These are phyloP conservation scores for Kazachstania bromeliacearum DNA, from an alignment of 805 yeast genomes.

Conservation along the genomic window DNA sequence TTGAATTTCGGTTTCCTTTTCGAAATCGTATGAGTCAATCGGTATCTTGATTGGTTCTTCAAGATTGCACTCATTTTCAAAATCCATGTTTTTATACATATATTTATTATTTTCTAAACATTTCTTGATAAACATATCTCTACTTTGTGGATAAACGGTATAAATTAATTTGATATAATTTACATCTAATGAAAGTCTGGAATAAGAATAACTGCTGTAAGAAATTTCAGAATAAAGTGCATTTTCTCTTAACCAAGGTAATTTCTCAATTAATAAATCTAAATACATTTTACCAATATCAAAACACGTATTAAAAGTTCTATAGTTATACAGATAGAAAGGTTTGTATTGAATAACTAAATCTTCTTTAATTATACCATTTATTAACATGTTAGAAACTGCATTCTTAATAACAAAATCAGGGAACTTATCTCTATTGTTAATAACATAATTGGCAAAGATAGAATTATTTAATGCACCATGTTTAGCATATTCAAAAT, in stretches of 20 bases:
- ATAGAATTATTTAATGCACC: slow-evolving; percentile 2
- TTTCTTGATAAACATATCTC: too few species aligned
- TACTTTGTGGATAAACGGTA: too few species aligned
- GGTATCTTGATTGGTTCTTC: slow-evolving; percentile 1
- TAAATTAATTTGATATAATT: background rate
- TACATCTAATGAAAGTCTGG: background rate
- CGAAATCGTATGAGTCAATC: background rate
- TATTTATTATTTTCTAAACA: too few species aligned
- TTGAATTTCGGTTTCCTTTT: background rate
- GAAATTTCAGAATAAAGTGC: background rate
- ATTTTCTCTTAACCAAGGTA: background rate
- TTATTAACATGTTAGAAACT: slow-evolving; percentile 1
- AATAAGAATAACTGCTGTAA: background rate
- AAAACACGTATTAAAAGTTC: too few species aligned
- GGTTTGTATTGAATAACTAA: slow-evolving; percentile 2
- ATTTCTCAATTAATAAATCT: background rate
- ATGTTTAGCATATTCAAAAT: slow-evolving; percentile 2
- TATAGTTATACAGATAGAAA: slow-evolving; percentile 1
- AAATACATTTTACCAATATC: too few species aligned
- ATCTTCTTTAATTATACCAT: background rate
- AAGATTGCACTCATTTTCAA: slow-evolving; percentile 2
- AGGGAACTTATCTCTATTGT: slow-evolving; percentile 1
- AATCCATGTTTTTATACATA: slow-evolving; percentile 2
- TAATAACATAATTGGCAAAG: slow-evolving; percentile 1
- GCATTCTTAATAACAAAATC: slow-evolving; percentile 2